Evolutionary conservation across 768 basidiomycete species (phyloP).

Genomic region (Lactarius quietus): DNA sequence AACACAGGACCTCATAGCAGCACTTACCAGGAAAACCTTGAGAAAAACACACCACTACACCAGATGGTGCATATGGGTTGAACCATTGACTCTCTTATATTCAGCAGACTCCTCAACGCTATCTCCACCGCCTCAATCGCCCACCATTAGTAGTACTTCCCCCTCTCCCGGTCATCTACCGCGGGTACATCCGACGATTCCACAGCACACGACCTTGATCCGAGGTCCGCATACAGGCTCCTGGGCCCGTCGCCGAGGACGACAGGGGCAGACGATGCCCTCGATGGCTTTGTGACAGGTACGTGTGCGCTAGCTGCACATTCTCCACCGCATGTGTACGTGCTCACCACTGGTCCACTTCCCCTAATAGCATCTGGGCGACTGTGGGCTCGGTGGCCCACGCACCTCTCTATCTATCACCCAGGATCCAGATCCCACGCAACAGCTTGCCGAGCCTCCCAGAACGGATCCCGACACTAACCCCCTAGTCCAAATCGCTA

Average conservation of each 20-base stretch:
- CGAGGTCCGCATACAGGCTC: background rate
- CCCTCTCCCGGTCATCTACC: conserved; percentile 30
- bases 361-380: conserved; percentile 7
- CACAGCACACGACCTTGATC: background rate
- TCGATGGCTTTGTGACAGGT: no score
- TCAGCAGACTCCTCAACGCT: no score
- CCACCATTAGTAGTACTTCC: conserved; percentile 57
- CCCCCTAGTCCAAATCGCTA: background rate
- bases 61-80: no score
- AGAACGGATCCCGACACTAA: background rate
- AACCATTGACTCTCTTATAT: no score
- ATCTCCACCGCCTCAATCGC: no score
- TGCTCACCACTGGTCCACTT: no score
- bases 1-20: no score
- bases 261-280: conserved; percentile 4
- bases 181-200: conserved; percentile 3
- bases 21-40: no score
- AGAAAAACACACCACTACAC: no score
- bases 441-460: background rate
- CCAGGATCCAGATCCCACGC: background rate
- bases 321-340: no score
- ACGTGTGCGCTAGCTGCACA: no score
- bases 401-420: conserved; percentile 8
- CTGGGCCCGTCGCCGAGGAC: background rate
- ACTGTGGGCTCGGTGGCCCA: conserved; percentile 19